These are phyloP conservation scores for Luzula sylvatica DNA, from an alignment of 176 grass and related monocot species.

Conservation along the genomic window DNA sequence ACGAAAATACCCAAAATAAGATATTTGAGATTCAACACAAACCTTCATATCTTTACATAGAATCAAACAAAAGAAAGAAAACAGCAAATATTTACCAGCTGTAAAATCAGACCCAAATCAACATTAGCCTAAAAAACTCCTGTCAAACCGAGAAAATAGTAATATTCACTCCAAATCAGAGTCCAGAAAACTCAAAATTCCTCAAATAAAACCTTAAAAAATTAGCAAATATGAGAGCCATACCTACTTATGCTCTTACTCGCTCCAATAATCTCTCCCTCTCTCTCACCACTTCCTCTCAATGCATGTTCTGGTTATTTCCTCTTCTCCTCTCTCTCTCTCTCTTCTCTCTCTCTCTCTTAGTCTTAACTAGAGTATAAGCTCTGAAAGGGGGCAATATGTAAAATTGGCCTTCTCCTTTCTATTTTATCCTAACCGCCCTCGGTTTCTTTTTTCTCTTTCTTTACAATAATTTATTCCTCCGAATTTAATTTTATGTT, in stretches of 20 bases:
- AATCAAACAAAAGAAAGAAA: background rate
- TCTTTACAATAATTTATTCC: too few species aligned
- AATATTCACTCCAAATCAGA: constrained; percentile 3
- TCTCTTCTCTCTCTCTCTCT: constrained; percentile 2
- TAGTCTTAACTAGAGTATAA: constrained; percentile 23
- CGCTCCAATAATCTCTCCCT: background rate
- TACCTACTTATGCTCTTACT: constrained; percentile 14
- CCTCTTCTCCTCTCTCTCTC: constrained; percentile 8
- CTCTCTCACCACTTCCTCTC: constrained; percentile 1
- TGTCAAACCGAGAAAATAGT: background rate
- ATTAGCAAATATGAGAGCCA: background rate
- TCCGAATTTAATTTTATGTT: background rate
- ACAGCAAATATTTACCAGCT: background rate
- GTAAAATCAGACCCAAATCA: background rate
- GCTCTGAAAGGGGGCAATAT: constrained; percentile 15
- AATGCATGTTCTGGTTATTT: constrained; percentile 35
- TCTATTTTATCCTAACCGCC: background rate
- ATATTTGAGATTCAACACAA: background rate
- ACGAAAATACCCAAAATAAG: constrained; percentile 12
- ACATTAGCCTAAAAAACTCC: background rate
- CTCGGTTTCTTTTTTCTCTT: background rate
- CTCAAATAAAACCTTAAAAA: background rate
- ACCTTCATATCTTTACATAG: background rate
- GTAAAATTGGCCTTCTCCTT: background rate
- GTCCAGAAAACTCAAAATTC: background rate